Evolutionary conservation across 192 early-diverging fungal species (phyloP).

Genomic region (Mortierella hygrophila): DNA sequence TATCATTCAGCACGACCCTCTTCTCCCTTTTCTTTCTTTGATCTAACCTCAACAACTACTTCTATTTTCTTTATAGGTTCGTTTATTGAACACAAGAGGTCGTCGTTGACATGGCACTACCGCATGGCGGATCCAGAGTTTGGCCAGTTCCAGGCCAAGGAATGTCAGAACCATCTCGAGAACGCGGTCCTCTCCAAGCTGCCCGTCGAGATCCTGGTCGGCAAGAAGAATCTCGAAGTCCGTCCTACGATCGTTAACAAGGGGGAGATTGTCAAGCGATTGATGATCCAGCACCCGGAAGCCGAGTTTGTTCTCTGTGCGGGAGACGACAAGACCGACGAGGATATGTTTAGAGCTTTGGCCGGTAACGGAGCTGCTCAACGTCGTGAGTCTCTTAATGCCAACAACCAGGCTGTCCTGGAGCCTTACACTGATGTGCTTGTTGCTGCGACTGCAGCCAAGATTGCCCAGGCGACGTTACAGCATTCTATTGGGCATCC

Average conservation of each 20-base stretch:
- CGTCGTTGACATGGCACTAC: slow-evolving; percentile 98
- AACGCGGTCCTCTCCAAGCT: slow-evolving; percentile 92
- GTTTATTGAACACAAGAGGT: slow-evolving; percentile 93
- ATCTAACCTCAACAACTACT: not conserved
- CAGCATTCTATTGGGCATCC: slow-evolving; percentile 28
- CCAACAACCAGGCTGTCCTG: slow-evolving; percentile 6
- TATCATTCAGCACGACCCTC: not conserved
- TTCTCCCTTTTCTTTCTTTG: not conserved
- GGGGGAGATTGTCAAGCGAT: slow-evolving; percentile 94
- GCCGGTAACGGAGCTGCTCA: slow-evolving; percentile 17
- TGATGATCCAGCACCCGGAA: slow-evolving; percentile 72
- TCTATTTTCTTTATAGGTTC: slow-evolving; percentile 54
- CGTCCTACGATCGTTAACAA: slow-evolving; percentile 95
- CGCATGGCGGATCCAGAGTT: slow-evolving; percentile 95
- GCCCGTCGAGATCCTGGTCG: slow-evolving; percentile 94
- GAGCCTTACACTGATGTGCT: slow-evolving; percentile 35
- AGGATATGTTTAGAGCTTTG: slow-evolving; percentile 95
- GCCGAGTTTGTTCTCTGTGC: slow-evolving; percentile 94
- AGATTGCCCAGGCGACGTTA: slow-evolving; percentile 34
- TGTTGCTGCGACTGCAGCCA: slow-evolving; percentile 41
- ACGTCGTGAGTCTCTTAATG: slow-evolving; percentile 20
- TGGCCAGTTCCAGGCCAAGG: slow-evolving; percentile 96
- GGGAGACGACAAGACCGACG: slow-evolving; percentile 98
- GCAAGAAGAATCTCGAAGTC: slow-evolving; percentile 97
- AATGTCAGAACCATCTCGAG: slow-evolving; percentile 96